Base-by-base conservation (phyloP, 78 protist genomes). In the Tieghemostelium lacteum region DNA sequence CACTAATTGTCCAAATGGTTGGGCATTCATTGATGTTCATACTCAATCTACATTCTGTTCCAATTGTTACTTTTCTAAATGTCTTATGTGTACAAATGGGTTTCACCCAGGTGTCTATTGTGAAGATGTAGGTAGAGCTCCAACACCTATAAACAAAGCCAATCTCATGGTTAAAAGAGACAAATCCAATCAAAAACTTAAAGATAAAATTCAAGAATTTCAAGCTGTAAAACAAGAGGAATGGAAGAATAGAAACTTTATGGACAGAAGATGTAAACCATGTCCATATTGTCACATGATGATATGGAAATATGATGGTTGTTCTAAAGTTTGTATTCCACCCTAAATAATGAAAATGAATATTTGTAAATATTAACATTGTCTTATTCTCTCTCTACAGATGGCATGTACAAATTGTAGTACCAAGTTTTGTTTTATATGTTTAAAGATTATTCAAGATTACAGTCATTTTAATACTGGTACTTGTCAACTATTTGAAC, bases 31-130 rank as follows among this genome's bases (percentile, higher is more conserved):
- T 10, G 78, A 72, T 14, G 19, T 6, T 8, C 62, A 55, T 29
- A 34, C 78, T 5, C 49, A 58, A 57, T 72, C 78, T 20, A 6
- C 72, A 65, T 65, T 31, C 37, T 72, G 78, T 55, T 40, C 24
- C 6, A 16, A 6, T 28, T 72, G 78, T 72, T n/a, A n/a, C n/a
- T n/a, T n/a, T n/a, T n/a, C n/a, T n/a, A n/a, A n/a, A n/a, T n/a
- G n/a, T n/a, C n/a, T n/a, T n/a, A n/a, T n/a, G n/a, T n/a, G n/a
- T n/a, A n/a, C n/a, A n/a, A n/a, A n/a, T n/a, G n/a, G n/a, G n/a
- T n/a, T n/a, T n/a, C n/a, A n/a, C n/a, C n/a, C n/a, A n/a, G n/a
- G n/a, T n/a, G n/a, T n/a, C n/a, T n/a, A n/a, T n/a, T n/a, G n/a
- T n/a, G n/a, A n/a, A n/a, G n/a, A n/a, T n/a, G n/a, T n/a, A n/a